Evolutionary conservation across 805 yeast species (phyloP).

Genomic region (Wickerhamiella domercqiae): DNA sequence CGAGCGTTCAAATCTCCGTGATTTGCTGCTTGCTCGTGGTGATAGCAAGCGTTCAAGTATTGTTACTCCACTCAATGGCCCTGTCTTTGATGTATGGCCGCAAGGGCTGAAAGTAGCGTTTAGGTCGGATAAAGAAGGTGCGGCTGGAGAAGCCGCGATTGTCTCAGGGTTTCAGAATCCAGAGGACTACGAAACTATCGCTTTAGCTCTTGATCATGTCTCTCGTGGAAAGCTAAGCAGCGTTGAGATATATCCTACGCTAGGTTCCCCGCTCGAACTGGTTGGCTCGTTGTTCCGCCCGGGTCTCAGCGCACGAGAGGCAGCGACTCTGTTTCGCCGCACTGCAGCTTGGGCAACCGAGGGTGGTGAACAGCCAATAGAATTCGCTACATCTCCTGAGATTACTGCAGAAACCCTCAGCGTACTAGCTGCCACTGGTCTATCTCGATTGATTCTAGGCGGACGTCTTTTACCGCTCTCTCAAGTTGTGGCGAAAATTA

Average conservation of each 20-base stretch:
- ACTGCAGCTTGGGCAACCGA: too few species aligned
- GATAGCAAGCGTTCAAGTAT: constrained; percentile 3
- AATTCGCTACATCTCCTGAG: neutral
- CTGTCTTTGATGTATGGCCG: constrained; percentile 7
- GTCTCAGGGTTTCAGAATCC: constrained; percentile 7
- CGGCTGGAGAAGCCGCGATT: constrained; percentile 6
- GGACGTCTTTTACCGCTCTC: neutral
- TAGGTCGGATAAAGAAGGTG: neutral
- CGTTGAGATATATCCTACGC: neutral
- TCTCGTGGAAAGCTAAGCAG: neutral
- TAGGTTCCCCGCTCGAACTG: neutral
- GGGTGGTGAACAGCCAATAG: too few species aligned
- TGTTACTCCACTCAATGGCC: constrained; percentile 9
- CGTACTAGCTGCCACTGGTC: neutral
- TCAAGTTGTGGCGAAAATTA: neutral
- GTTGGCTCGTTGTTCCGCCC: neutral
- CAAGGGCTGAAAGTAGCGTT: constrained; percentile 4
- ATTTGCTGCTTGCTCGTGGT: constrained; percentile 9
- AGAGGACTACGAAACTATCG: constrained; percentile 4
- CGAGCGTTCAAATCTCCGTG: constrained; percentile 11
- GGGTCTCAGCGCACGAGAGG: neutral
- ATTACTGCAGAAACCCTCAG: neutral
- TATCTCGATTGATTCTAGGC: neutral
- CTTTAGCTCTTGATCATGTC: constrained; percentile 2
- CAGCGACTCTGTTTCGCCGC: neutral